Conservation (phyloP, 495 filamentous ascomycete genomes). For the Staphylotrichum longicolle region DNA sequence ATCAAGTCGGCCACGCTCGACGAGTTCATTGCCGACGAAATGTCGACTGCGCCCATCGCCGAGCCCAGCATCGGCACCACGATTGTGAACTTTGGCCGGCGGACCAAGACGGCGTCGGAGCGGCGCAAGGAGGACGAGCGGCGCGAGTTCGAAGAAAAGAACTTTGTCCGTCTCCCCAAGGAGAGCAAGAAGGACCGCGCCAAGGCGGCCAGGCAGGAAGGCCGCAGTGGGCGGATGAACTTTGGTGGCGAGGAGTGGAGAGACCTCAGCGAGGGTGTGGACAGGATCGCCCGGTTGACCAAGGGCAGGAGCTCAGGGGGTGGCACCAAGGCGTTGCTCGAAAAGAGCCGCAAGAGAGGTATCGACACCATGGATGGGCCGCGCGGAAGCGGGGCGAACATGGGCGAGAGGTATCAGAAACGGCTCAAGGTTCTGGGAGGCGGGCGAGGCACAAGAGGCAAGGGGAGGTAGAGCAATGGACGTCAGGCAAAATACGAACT, state of each 20-base stretch:
- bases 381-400: constrained; percentile 54
- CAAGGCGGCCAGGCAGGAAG: constrained; percentile 47
- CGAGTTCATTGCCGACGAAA: constrained; percentile 77
- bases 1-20: constrained; percentile 76
- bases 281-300: constrained; percentile 72
- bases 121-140: constrained; percentile 68
- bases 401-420: constrained; percentile 72
- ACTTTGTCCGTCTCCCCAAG: constrained; percentile 79
- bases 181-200: constrained; percentile 73
- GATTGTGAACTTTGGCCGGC: constrained; percentile 68
- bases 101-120: constrained; percentile 67
- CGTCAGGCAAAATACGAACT: not conserved
- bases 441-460: constrained; percentile 55
- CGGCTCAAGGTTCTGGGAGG: constrained; percentile 64
- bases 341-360: constrained; percentile 77
- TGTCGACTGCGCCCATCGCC: constrained; percentile 72
- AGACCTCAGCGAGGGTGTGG: constrained; percentile 71
- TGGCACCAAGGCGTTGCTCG: constrained; percentile 60
- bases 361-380: constrained; percentile 56
- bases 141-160: constrained; percentile 77
- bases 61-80: constrained; percentile 82
- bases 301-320: constrained; percentile 52
- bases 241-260: constrained; percentile 87
- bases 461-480: constrained; percentile 24
- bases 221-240: constrained; percentile 44